phyloP scores from a whole-genome alignment of 345 rosid genomes.

The Syzygium aqueum region DNA sequence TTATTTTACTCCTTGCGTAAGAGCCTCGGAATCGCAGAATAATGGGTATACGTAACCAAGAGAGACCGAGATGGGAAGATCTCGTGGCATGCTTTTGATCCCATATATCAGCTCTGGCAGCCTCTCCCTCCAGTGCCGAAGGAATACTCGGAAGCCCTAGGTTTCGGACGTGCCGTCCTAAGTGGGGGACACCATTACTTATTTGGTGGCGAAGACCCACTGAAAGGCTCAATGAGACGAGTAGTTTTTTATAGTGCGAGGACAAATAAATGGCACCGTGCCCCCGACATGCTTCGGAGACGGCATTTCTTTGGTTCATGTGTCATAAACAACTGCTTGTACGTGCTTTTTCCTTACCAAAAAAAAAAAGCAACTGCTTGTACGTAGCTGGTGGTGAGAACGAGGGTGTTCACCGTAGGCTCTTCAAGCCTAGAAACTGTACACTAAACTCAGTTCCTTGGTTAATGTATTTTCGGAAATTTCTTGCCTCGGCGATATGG shows the following conservation, averaged over 20 bases:
- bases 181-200: constrained; percentile 72
- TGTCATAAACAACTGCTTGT: constrained; percentile 70
- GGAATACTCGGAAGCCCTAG: constrained; percentile 67
- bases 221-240: constrained; percentile 67
- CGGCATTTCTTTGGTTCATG: constrained; percentile 72
- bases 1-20: constrained; percentile 63
- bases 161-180: constrained; percentile 70
- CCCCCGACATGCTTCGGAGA: constrained; percentile 73
- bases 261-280: constrained; percentile 74
- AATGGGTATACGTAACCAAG: constrained; percentile 66
- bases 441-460: neutral
- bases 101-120: constrained; percentile 65
- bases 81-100: constrained; percentile 81
- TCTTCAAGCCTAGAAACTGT: constrained; percentile 38
- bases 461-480: neutral
- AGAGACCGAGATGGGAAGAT: constrained; percentile 66
- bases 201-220: constrained; percentile 70
- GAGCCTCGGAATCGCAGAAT: constrained; percentile 58
- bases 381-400: constrained; percentile 79
- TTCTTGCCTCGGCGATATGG: neutral
- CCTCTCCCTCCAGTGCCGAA: constrained; percentile 67
- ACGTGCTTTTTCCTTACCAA: too few species aligned
- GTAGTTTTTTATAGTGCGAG: constrained; percentile 60
- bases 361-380: constrained; percentile 62
- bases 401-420: constrained; percentile 57